Percentiles rank a stretch among this genome's conserved stretches.
Conservation (phyloP, 768 basidiomycete species). For the Lentinula sp. region DNA sequence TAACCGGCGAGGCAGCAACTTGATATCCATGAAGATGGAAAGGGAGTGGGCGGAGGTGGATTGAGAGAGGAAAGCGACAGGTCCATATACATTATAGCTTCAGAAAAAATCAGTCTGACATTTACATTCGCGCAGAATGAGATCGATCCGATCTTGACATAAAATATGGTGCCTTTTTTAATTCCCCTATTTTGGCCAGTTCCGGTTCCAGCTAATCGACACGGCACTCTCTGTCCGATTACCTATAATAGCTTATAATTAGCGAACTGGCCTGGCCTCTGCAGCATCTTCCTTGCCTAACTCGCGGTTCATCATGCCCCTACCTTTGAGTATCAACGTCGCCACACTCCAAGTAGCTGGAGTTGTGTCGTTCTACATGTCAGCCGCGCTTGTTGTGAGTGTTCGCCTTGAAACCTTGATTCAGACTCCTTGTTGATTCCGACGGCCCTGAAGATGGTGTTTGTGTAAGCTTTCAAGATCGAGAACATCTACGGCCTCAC, state of each 20-base stretch:
- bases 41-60: neutral
- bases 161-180: neutral
- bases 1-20: neutral
- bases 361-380: conserved; percentile 80
- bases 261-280: neutral
- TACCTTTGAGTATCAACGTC: neutral
- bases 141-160: neutral
- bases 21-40: neutral
- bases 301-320: neutral
- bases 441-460: conserved; percentile 37
- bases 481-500: neutral
- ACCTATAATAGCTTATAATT: neutral
- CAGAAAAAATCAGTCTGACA: neutral
- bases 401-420: neutral
- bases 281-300: neutral
- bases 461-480: conserved; percentile 29
- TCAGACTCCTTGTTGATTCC: neutral
- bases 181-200: neutral
- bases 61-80: neutral
- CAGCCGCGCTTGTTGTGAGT: conserved; percentile 65
- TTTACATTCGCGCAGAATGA: neutral
- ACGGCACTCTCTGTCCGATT: too few species aligned
- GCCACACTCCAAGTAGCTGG: conserved; percentile 46
- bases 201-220: too few species aligned
- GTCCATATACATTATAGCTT: neutral